phyloP scores from a whole-genome alignment of 306 rosid genomes.

The Dalbergia cochinchinensis region DNA sequence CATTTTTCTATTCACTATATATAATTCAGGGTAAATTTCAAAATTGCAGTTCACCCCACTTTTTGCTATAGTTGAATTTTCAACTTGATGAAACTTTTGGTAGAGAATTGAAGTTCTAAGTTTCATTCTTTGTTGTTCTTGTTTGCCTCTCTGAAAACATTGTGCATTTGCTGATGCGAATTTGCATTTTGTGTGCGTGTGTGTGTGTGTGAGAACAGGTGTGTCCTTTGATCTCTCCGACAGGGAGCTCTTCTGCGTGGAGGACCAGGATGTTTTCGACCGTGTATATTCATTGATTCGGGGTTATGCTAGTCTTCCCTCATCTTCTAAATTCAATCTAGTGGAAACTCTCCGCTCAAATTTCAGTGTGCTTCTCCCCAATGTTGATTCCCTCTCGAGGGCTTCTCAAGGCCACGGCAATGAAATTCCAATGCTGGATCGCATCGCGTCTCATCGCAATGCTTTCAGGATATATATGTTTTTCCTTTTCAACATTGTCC shows the following conservation, averaged over 20 bases:
- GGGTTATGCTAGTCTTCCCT: slow-evolving; percentile 57
- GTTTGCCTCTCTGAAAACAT: neutral
- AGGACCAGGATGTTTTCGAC: slow-evolving; percentile 88
- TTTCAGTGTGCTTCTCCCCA: slow-evolving; percentile 91
- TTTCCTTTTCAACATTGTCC: slow-evolving; percentile 68
- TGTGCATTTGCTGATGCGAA: neutral
- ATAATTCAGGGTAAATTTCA: neutral
- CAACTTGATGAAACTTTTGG: neutral
- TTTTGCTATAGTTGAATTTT: neutral
- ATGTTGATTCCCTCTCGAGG: slow-evolving; percentile 80
- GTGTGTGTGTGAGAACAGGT: slow-evolving; percentile 48
- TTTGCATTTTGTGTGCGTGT: neutral
- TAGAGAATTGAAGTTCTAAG: neutral
- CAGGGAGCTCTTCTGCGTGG: slow-evolving; percentile 76
- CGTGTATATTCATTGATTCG: slow-evolving; percentile 79
- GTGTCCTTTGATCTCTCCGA: slow-evolving; percentile 91
- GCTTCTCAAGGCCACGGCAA: slow-evolving; percentile 58
- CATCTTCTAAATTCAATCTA: slow-evolving; percentile 72
- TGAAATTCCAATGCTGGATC: slow-evolving; percentile 56
- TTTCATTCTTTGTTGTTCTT: neutral
- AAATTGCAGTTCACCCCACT: neutral
- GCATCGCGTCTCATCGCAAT: slow-evolving; percentile 80
- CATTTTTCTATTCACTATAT: neutral
- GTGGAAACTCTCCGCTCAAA: slow-evolving; percentile 90
- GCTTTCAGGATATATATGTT: slow-evolving; percentile 87